These are phyloP conservation scores for Polytolypa hystricis DNA, from an alignment of 2,329 filamentous ascomycete genomes.

Conservation along the genomic window DNA sequence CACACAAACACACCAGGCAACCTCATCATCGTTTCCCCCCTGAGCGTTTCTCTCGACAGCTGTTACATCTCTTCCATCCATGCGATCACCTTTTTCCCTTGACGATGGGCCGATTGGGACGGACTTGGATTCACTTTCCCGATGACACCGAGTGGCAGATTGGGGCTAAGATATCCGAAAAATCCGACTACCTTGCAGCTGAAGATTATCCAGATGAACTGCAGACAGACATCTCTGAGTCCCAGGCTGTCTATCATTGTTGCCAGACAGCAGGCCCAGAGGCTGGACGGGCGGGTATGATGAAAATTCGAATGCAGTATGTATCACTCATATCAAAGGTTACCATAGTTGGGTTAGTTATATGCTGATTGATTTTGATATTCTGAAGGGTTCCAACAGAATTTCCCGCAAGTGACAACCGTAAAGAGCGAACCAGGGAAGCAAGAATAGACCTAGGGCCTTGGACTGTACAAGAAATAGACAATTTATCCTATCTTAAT, in stretches of 20 bases:
- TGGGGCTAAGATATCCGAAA: conserved; percentile 3
- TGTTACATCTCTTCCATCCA: not conserved
- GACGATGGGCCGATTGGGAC: not conserved
- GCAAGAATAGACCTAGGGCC: not conserved
- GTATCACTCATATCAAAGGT: not conserved
- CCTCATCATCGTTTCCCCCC: not conserved
- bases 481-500: not conserved
- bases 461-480: not conserved
- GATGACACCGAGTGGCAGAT: conserved; percentile 1
- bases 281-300: not conserved
- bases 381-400: not conserved
- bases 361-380: not conserved
- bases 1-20: not conserved
- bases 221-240: not conserved
- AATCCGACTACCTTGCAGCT: not conserved
- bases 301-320: not conserved
- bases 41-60: not conserved
- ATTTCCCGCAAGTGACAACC: not conserved
- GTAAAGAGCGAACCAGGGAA: not conserved
- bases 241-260: not conserved
- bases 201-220: not conserved
- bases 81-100: not conserved
- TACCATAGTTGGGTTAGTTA: not conserved
- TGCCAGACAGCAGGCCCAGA: not conserved
- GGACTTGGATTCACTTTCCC: conserved; percentile 1